Conservation (phyloP, 2,329 filamentous ascomycete genomes). For the Mycosphaerella sp. region DNA sequence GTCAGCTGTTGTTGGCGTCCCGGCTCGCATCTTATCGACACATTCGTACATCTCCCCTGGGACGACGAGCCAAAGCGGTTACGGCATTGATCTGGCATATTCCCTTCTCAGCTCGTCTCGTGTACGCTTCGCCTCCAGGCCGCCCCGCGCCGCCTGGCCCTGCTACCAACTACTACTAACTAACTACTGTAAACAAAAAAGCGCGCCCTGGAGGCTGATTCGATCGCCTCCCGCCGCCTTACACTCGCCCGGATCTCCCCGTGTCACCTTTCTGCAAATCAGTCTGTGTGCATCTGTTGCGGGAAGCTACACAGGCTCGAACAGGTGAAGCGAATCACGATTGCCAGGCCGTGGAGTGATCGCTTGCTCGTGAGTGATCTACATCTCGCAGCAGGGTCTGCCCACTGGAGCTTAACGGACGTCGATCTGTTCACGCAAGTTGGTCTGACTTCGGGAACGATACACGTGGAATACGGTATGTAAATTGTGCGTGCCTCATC, state of each 20-base stretch:
- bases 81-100: slow-evolving; percentile 15
- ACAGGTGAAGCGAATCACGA: slow-evolving; percentile 19
- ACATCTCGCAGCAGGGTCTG: slow-evolving; percentile 19
- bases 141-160: slow-evolving; percentile 11
- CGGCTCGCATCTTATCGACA: slow-evolving; percentile 10
- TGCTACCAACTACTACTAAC: no score
- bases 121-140: slow-evolving; percentile 10
- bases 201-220: slow-evolving; percentile 17
- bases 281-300: slow-evolving; percentile 16
- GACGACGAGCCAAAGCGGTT: slow-evolving; percentile 9
- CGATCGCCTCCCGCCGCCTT: slow-evolving; percentile 19
- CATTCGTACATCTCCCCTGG: slow-evolving; percentile 4
- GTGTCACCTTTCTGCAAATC: slow-evolving; percentile 20
- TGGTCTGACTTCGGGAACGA: slow-evolving; percentile 14
- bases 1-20: slow-evolving; percentile 9
- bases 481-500: not conserved
- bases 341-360: slow-evolving; percentile 1
- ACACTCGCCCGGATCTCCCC: slow-evolving; percentile 22
- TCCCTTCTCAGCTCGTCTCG: slow-evolving; percentile 20
- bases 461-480: slow-evolving; percentile 9
- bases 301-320: not conserved
- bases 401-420: slow-evolving; percentile 18
- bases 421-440: slow-evolving; percentile 11
- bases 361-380: slow-evolving; percentile 8
- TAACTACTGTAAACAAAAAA: not conserved